Conservation (phyloP, 2,329 filamentous ascomycete species). For the Pleurostoma richardsiae region DNA sequence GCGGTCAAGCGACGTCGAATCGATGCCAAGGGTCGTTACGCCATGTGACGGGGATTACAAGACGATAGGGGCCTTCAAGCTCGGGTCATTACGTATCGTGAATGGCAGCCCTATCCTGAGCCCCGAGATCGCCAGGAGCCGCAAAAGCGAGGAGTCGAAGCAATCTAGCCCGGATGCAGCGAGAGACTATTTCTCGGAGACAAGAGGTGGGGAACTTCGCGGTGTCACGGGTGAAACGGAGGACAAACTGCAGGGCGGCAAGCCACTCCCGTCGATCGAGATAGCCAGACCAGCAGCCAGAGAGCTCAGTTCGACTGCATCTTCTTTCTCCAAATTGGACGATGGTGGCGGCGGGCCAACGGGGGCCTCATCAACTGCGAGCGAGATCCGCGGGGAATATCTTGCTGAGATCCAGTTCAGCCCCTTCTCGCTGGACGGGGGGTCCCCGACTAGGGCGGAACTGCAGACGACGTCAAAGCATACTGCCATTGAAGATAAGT, state of each 20-base stretch:
- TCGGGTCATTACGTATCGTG: constrained; percentile 57
- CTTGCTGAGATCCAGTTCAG: constrained; percentile 22
- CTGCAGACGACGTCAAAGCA: constrained; percentile 42
- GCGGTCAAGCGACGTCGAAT: constrained; percentile 12
- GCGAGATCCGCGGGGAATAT: neutral
- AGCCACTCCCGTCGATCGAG: too few species aligned
- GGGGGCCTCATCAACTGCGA: too few species aligned
- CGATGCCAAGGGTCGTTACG: constrained; percentile 33
- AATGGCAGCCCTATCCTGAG: constrained; percentile 54
- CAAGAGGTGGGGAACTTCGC: too few species aligned
- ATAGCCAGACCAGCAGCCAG: too few species aligned
- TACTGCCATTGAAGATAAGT: constrained; percentile 39
- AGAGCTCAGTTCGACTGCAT: too few species aligned
- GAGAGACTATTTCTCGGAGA: too few species aligned
- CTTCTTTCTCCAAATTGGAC: too few species aligned
- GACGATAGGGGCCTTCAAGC: constrained; percentile 57
- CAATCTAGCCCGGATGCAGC: neutral
- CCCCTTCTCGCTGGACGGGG: constrained; percentile 27
- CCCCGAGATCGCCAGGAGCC: constrained; percentile 15
- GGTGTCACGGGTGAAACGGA: too few species aligned
- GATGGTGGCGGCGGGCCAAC: too few species aligned
- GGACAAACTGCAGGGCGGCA: too few species aligned
- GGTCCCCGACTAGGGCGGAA: constrained; percentile 20
- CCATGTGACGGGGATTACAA: constrained; percentile 53
- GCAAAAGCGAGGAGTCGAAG: neutral